These are phyloP conservation scores for Carex arenaria DNA, from an alignment of 202 grass and related monocot genomes.

Conservation along the genomic window DNA sequence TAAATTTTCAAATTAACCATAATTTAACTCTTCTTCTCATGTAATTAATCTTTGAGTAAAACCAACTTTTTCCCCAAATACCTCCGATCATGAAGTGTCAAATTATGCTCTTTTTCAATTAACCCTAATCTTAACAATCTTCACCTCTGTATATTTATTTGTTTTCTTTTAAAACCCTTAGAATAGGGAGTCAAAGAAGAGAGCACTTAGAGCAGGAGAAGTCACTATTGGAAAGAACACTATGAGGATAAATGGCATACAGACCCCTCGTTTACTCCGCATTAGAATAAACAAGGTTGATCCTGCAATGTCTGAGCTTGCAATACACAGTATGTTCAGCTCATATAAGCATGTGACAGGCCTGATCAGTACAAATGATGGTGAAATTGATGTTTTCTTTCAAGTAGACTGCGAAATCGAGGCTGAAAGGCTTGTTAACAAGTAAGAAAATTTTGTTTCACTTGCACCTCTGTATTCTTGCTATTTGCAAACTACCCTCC, in stretches of 20 bases:
- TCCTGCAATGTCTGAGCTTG: neutral
- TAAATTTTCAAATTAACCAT: neutral
- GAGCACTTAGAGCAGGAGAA: neutral
- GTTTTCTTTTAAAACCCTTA: neutral
- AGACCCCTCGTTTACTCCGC: neutral
- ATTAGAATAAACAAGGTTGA: slow-evolving; percentile 19
- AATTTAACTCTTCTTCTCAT: neutral
- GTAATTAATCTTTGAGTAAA: neutral
- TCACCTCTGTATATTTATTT: neutral
- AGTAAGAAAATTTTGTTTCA: neutral
- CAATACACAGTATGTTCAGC: slow-evolving; percentile 12
- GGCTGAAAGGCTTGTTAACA: slow-evolving; percentile 12
- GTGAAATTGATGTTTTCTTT: slow-evolving; percentile 22
- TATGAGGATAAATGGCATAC: neutral
- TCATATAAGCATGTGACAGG: neutral
- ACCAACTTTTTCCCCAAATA: neutral
- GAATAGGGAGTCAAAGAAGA: slow-evolving; percentile 7
- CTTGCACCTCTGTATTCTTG: neutral
- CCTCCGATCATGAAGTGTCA: neutral
- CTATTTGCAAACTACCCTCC: neutral
- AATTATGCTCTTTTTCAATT: neutral
- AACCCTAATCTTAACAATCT: neutral
- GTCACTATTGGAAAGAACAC: neutral
- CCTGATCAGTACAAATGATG: slow-evolving; percentile 14
- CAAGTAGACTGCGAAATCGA: neutral